Evolutionary conservation across 176 grass and related monocot species (phyloP), one percentile per base, ranked within the genome.

Genomic region (Cenchrus purpureus): DNA sequence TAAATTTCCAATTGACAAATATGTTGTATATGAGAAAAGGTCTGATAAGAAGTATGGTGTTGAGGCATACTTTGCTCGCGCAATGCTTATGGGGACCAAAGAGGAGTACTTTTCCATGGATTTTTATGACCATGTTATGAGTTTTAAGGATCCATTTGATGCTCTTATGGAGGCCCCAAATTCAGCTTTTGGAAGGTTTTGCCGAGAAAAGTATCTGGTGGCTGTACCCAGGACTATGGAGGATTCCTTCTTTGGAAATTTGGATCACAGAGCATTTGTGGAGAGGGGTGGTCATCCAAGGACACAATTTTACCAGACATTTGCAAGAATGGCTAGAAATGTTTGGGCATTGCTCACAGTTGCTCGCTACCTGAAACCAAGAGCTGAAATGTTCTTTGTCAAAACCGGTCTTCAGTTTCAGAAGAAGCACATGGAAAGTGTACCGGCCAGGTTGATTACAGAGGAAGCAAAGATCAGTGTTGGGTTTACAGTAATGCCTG

Each of bases 401-500:
- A 92, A 77, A 34, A 52, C 74, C 17, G 91, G 87, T 62, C 50
- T 52, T 75, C 68, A 72, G 16, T 98, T 88, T 59, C 60, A 68
- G 1, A 87, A 81, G 82, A 81, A 92, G 28, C 92, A 88, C 65
- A 98, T 98, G 96, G 91, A 95, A 79, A 76, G 81, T 79, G 88
- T 93, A 17, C 87, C 91, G 8, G 46, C 82, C 57, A 83, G 83
- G 62, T 53, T 85, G 46, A 87, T 37, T 6, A 45, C 52, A 13
- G 82, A 80, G 28, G 75, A 74, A 77, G 89, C 76, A 16, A 76
- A 92, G 58, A 20, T 84, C 37, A 89, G 12, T 80, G 93, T 95
- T 55, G 96, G 93, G 16, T 94, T 94, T 88, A 95, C 93, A 7
- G 87, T 98, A 28, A 92, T 88, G 63, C 93, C 96, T 0, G 93